A percentile compares a stretch with the other conserved stretches of the same genome.
Evolutionary conservation across 2,329 filamentous ascomycete genomes (phyloP).

Genomic region (Paecilomyces formosus): DNA sequence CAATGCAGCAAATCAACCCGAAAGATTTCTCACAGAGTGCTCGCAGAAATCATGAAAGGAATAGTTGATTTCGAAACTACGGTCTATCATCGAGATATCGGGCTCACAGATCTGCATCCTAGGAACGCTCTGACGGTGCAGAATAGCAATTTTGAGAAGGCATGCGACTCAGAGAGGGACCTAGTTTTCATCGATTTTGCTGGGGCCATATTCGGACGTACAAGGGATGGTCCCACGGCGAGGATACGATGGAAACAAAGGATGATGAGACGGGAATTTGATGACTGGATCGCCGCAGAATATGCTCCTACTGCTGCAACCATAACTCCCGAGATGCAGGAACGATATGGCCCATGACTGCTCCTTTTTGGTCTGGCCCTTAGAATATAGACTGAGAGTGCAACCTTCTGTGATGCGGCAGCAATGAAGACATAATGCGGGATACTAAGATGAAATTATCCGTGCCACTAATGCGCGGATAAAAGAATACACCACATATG

Average conservation of each 20-base stretch:
- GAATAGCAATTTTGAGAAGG: not conserved
- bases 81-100: constrained; percentile 9
- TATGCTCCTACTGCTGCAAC: not conserved
- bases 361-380: too few species aligned
- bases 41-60: constrained; percentile 13
- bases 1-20: constrained; percentile 10
- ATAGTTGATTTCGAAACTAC: constrained; percentile 13
- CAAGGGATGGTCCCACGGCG: constrained; percentile 5
- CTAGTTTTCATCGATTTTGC: constrained; percentile 13
- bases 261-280: constrained; percentile 11
- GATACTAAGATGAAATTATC: too few species aligned
- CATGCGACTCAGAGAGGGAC: not conserved
- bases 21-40: constrained; percentile 3
- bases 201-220: constrained; percentile 9
- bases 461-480: not conserved
- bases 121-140: constrained; percentile 11
- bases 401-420: not conserved
- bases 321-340: not conserved
- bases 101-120: constrained; percentile 8
- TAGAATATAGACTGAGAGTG: too few species aligned
- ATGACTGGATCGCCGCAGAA: constrained; percentile 12
- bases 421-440: too few species aligned
- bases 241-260: not conserved
- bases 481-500: not conserved
- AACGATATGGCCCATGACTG: not conserved